phyloP scores from a whole-genome alignment of 73 alveolate species.

The Paramecium bursaria region DNA sequence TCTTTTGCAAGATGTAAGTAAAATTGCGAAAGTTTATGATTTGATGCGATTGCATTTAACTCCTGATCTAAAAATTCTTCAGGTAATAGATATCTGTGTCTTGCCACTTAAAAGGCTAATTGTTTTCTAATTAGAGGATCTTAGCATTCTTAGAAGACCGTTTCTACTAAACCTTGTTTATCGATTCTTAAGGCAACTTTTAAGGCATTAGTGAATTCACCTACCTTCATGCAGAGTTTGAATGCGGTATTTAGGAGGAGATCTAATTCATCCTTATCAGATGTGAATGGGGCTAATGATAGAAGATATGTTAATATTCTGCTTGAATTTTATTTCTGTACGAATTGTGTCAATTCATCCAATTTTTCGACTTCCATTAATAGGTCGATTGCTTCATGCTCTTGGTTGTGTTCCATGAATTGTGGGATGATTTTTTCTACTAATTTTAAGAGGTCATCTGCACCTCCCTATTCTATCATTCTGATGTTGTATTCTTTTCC shows the following conservation, averaged over 20 bases:
- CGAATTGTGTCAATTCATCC: conserved; percentile 75
- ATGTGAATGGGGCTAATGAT: conserved; percentile 85
- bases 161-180: conserved; percentile 82
- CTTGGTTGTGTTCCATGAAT: conserved; percentile 90
- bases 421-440: conserved; percentile 91
- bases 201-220: conserved; percentile 95
- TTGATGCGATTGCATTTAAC: conserved; percentile 85
- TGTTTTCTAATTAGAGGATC: conserved; percentile 81
- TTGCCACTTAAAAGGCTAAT: conserved; percentile 91
- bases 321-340: conserved; percentile 83
- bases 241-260: conserved; percentile 81
- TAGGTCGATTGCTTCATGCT: conserved; percentile 95
- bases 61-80: conserved; percentile 81
- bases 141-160: conserved; percentile 79
- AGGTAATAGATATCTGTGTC: conserved; percentile 84
- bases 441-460: conserved; percentile 79
- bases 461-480: conserved; percentile 76
- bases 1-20: conserved; percentile 93
- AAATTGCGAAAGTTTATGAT: conserved; percentile 85
- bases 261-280: conserved; percentile 94
- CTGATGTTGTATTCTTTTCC: conserved; percentile 85
- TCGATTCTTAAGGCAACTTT: conserved; percentile 97
- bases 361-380: conserved; percentile 92
- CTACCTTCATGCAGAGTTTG: conserved; percentile 79
- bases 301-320: conserved; percentile 90